A percentile compares a stretch with the other conserved stretches of the same genome.
These are phyloP conservation scores for Cryptococcus floricola DNA, from an alignment of 1,284 basidiomycete species.

Conservation along the genomic window DNA sequence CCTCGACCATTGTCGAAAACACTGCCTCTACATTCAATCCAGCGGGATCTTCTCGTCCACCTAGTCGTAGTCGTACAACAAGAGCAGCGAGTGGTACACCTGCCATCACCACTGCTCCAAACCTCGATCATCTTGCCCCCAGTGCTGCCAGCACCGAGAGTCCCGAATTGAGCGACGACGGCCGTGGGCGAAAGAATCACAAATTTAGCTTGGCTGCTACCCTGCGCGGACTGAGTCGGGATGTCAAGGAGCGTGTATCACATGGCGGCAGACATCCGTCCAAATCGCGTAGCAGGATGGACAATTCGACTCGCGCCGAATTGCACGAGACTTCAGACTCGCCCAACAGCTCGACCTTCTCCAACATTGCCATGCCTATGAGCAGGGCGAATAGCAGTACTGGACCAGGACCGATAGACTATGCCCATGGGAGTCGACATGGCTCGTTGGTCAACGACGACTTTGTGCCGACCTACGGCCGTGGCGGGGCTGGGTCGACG, in stretches of 20 bases:
- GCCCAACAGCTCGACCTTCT: not conserved
- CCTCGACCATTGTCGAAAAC: slow-evolving; percentile 31
- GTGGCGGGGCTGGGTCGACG: slow-evolving; percentile 32
- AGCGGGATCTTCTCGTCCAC: not conserved
- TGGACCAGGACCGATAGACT: not conserved
- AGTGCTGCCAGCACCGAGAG: not conserved
- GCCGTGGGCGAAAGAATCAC: slow-evolving; percentile 26
- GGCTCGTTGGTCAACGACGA: slow-evolving; percentile 10
- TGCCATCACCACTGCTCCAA: slow-evolving; percentile 4
- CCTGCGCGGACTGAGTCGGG: slow-evolving; percentile 44
- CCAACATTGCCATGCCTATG: slow-evolving; percentile 5
- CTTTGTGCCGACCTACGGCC: slow-evolving; percentile 17
- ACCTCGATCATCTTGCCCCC: slow-evolving; percentile 6
- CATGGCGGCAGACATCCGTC: slow-evolving; percentile 15
- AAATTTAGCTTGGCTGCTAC: slow-evolving; percentile 48
- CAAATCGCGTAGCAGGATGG: slow-evolving; percentile 18
- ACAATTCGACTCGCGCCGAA: slow-evolving; percentile 3
- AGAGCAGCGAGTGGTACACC: slow-evolving; percentile 10
- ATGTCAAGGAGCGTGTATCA: slow-evolving; percentile 39
- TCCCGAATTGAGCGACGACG: slow-evolving; percentile 15
- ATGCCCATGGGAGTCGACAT: not conserved
- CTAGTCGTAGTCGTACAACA: not conserved
- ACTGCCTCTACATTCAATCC: slow-evolving; percentile 2
- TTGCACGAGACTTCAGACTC: not conserved
- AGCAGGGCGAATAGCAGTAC: slow-evolving; percentile 6